Percentiles rank a stretch among this genome's conserved stretches.
phyloP scores from a whole-genome alignment of 805 yeast species.

The Starmerella floris region DNA sequence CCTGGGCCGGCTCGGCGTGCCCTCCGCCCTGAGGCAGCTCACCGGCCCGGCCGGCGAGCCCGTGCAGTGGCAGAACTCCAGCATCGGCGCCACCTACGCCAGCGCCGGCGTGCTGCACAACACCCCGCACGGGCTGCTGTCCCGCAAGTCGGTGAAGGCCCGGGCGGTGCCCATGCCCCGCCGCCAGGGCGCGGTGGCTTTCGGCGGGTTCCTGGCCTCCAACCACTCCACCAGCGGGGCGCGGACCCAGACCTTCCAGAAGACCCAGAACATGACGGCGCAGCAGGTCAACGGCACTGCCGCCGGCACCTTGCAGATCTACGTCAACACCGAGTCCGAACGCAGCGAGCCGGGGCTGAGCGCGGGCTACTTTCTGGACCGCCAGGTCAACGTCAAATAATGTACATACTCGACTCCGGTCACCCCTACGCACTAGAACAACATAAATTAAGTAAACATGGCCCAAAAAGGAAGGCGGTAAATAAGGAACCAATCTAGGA shows the following conservation, averaged over 20 bases:
- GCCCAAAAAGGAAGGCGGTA: no score
- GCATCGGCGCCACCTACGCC: conserved; percentile 25
- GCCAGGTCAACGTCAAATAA: conserved; percentile 2
- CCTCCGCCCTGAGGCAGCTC: neutral
- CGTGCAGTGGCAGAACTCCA: conserved; percentile 8
- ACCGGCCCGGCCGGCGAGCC: conserved; percentile 1
- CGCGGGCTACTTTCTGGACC: neutral
- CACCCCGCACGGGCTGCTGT: conserved; percentile 24
- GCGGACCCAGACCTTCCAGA: neutral
- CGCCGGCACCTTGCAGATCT: conserved; percentile 9
- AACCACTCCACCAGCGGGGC: conserved; percentile 4
- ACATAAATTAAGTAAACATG: neutral
- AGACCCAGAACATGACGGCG: conserved; percentile 2
- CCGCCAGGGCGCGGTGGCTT: conserved; percentile 14
- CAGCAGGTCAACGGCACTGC: conserved; percentile 8
- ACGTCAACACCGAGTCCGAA: conserved; percentile 7
- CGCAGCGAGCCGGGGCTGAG: neutral
- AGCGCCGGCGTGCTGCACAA: conserved; percentile 24
- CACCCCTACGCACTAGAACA: neutral
- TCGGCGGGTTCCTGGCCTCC: conserved; percentile 25
- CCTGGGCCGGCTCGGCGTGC: conserved; percentile 4
- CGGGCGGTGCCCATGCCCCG: conserved; percentile 18
- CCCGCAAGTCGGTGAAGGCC: conserved; percentile 20
- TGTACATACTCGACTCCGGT: conserved; percentile 6
- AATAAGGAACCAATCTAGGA: no score